Evolutionary conservation across 257 asterid species (phyloP).

Genomic region (Rubia yunnanensis): DNA sequence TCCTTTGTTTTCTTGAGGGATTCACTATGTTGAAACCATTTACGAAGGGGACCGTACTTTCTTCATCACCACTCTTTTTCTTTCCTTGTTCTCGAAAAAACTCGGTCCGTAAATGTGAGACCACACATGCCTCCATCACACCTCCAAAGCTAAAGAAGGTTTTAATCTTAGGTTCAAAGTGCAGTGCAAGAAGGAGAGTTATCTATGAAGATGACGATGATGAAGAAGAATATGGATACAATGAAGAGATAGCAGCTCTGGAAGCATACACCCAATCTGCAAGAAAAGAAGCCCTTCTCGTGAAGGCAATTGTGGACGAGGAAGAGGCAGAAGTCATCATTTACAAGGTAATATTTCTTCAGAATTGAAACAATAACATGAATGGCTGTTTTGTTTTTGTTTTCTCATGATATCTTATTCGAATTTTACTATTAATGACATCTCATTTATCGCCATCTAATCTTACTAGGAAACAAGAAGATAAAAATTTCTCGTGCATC

Average conservation of each 20-base stretch:
- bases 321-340: constrained; percentile 47
- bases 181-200: constrained; percentile 42
- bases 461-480: too few species aligned
- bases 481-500: too few species aligned
- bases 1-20: background rate
- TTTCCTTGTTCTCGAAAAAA: background rate
- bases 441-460: too few species aligned
- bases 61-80: constrained; percentile 2
- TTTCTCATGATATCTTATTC: too few species aligned
- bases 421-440: too few species aligned
- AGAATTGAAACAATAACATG: too few species aligned
- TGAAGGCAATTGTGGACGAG: constrained; percentile 44
- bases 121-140: background rate
- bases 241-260: constrained; percentile 43
- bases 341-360: constrained; percentile 40
- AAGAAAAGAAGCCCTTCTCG: constrained; percentile 50
- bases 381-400: too few species aligned
- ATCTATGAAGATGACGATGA: constrained; percentile 23
- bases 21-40: constrained; percentile 5
- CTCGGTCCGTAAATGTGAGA: background rate
- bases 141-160: background rate
- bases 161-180: background rate
- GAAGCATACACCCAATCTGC: constrained; percentile 42
- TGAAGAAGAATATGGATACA: constrained; percentile 32
- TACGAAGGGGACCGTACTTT: background rate